Evolutionary conservation across 169 alveolate species (phyloP), one percentile per base, ranked within the genome.

Genomic region (Toxoplasma gondii): DNA sequence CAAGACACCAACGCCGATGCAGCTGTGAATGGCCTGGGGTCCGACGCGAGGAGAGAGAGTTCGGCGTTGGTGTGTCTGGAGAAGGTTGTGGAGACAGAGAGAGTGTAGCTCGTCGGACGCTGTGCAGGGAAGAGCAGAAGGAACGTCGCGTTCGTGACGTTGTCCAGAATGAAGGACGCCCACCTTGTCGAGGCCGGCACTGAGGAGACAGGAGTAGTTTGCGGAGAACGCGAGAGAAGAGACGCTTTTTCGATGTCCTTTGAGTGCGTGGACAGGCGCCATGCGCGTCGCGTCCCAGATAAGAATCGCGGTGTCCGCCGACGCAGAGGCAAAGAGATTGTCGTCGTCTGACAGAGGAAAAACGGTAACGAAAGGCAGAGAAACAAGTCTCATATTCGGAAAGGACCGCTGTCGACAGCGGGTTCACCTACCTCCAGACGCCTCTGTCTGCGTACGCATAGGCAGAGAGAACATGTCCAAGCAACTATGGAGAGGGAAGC

Each of bases 101-200:
- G n/a, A n/a, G n/a, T n/a, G n/a, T n/a, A n/a, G n/a, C n/a, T n/a
- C n/a, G n/a, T n/a, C n/a, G n/a, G n/a, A n/a, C n/a, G n/a, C n/a
- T n/a, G n/a, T n/a, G n/a, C n/a, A n/a, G n/a, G n/a, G n/a, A n/a
- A n/a, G n/a, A n/a, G n/a, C n/a, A n/a, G n/a, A n/a, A n/a, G n/a
- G n/a, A n/a, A n/a, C n/a, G n/a, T n/a, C n/a, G n/a, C n/a, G n/a
- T n/a, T n/a, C n/a, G n/a, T n/a, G n/a, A n/a, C n/a, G n/a, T n/a
- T n/a, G 58, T 49, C 12, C 58, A 49, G 58, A 49, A 12, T 49
- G 58, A 24, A 16, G 58, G 22, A 12, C 58, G 31, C 92, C 1
- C n/a, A 83, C 94, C 87, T 92, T 91, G 93, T 93, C 95, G 58
- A 93, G 90, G 19, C 95, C 95, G 2, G 95, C 95, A 74, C 93